Percentiles rank a stretch among this genome's conserved stretches.
These are phyloP conservation scores for Medicago arabica DNA, from an alignment of 306 rosid genomes.

Conservation along the genomic window DNA sequence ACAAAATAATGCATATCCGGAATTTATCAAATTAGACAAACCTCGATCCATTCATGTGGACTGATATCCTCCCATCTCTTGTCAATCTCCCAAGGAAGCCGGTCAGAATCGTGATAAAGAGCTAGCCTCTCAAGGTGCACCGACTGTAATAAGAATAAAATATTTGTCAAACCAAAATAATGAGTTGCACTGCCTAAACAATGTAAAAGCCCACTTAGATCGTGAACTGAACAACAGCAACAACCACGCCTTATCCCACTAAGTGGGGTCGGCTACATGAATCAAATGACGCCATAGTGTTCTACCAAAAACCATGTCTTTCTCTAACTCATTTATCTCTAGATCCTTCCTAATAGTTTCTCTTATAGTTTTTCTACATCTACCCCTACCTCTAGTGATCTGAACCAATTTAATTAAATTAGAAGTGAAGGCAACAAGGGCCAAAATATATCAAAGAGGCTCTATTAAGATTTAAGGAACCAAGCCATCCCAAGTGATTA, in stretches of 20 bases:
- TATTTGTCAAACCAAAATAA: conserved; percentile 32
- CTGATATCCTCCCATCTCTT: conserved; percentile 87
- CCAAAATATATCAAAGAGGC: conserved; percentile 18
- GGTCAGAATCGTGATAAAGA: conserved; percentile 84
- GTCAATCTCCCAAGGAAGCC: conserved; percentile 85
- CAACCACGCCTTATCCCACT: too few relatives aligned
- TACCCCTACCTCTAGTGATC: too few relatives aligned
- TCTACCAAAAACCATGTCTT: too few relatives aligned
- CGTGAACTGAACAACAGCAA: not conserved
- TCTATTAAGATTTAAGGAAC: conserved; percentile 17
- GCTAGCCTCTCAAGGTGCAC: conserved; percentile 97
- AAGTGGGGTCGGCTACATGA: too few relatives aligned
- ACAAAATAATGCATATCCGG: conserved; percentile 20
- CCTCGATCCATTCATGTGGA: conserved; percentile 96
- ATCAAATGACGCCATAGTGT: too few relatives aligned
- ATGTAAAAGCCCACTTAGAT: conserved; percentile 22
- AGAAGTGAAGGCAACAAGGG: conserved; percentile 7
- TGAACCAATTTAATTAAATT: not conserved
- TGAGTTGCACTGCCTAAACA: conserved; percentile 24
- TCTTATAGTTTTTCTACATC: too few relatives aligned
- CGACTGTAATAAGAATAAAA: conserved; percentile 60
- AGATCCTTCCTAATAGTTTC: too few relatives aligned
- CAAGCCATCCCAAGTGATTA: conserved; percentile 25
- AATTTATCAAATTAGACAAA: conserved; percentile 46
- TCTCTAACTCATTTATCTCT: too few relatives aligned